Base-by-base conservation (phyloP, 2,329 filamentous ascomycete genomes). In the Emericellopsis atlantica region DNA sequence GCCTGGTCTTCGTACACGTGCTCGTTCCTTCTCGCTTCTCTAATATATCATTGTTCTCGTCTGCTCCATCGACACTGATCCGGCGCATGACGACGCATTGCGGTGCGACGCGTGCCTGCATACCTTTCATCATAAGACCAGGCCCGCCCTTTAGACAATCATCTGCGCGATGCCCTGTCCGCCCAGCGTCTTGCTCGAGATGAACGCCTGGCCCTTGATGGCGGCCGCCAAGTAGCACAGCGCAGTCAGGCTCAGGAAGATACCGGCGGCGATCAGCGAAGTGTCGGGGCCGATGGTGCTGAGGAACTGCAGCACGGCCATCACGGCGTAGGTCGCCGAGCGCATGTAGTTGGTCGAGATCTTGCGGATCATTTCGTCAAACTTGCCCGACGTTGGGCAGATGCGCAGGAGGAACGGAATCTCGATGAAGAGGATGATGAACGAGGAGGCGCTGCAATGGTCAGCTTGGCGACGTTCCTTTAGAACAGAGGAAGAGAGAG, bases 311-410 rank as follows among this genome's bases (percentile, higher is more conserved):
- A 94, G 61, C 39, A 81, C 56, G 51, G 78, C 84, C 84, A 96
- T 90, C 58, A 76, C 65, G 43, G 66, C 64, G 65, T 98, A 98
- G 57, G 94, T 82, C 43, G 70, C 83, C 16, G 90, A 90, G 64
- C 92, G 88, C 81, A 92, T 93, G 69, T 89, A 96, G 70, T 95
- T 96, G 44, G 89, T 94, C 48, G 87, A 87, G 69, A 98, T 85
- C 55, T 77, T 81, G 63, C 90, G 88, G 62, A 98, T 90, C 59
- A 88, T 81, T 49, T 67, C 69, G 61, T 98, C 92, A 66, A 98
- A 98, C 49, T 76, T 79, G 48, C 81, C 64, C 12, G 90, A 96
- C 6, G 92, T 98, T 44, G 92, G 92, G 69, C 92, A 98, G 67
- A 98, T 95, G 64, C 92, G 85, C 46, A 98, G 81, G 43, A 98